Evolutionary conservation across 495 filamentous ascomycete species (phyloP), one percentile per base, ranked within the genome.

Genomic region (Sordaria brevicollis): DNA sequence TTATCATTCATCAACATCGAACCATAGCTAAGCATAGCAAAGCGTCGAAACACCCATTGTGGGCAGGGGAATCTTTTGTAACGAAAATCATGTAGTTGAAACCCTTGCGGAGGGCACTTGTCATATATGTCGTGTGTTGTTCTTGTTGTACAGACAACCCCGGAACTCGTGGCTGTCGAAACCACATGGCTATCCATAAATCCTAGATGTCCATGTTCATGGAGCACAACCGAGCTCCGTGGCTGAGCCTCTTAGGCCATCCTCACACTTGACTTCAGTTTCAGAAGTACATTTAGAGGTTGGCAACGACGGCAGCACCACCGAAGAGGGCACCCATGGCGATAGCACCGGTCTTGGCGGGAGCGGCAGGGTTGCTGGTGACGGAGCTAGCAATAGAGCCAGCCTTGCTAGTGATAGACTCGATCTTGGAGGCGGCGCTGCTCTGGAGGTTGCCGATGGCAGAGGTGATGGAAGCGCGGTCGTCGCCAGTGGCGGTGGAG

Each of bases 321-420:
- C 80, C 81, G 13, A 81, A 73, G 11, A 83, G 69, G 36, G 76
- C 79, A 34, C 77, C 81, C 11, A 80, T 37, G 11, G 74, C 81
- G 9, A 82, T 57, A 33, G 76, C 80, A 35, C 71, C 81, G 8
- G 78, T 82, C 73, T 72, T 74, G 35, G 70, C 35, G 5, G 77
- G 70, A n/a, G 70, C 73, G 19, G 49, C 49, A 62, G 49, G 49
- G 49, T 62, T 62, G 31, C 35, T 49, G 21, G 29, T 54, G 19
- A 19, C 39, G n/a, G 36, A 31, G 35, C 13, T 31, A 29, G 31
- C 34, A 29, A 21, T 35, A 33, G 66, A 68, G 34, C 34, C 39
- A 39, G 75, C 75, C 41, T 66, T 66, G 31, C 37, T 69, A 29
- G 67, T 71, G 43, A 43, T 71, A 29, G 69, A 71, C 68, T 67